phyloP scores from a whole-genome alignment of 2,329 filamentous ascomycete species.

The Botrytis paeoniae region DNA sequence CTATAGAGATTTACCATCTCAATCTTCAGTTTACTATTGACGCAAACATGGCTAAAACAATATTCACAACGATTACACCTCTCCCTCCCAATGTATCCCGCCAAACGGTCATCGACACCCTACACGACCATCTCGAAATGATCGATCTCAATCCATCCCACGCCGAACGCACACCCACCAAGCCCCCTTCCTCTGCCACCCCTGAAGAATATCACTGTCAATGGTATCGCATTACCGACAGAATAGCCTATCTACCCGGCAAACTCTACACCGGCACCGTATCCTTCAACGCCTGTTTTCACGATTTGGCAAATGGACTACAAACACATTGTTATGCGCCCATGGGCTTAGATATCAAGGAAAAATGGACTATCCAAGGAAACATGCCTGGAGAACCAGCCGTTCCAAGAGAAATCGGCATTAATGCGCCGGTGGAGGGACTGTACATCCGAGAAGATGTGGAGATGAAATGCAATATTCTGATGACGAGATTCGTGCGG shows the following conservation, averaged over 20 bases:
- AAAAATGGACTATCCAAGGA: conserved; percentile 74
- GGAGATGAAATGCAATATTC: conserved; percentile 74
- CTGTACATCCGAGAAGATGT: conserved; percentile 82
- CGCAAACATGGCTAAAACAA: conserved; percentile 42
- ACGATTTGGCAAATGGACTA: conserved; percentile 68
- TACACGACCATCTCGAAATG: conserved; percentile 78
- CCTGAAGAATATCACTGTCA: conserved; percentile 69
- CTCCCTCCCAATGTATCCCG: conserved; percentile 67
- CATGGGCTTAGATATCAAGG: conserved; percentile 73
- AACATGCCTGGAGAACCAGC: conserved; percentile 66
- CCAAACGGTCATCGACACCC: conserved; percentile 66
- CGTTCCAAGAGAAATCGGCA: conserved; percentile 63
- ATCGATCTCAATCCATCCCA: conserved; percentile 65
- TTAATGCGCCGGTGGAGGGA: conserved; percentile 63
- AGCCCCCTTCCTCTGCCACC: conserved; percentile 62
- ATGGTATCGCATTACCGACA: conserved; percentile 80
- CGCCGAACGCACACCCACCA: conserved; percentile 65
- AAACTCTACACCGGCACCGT: conserved; percentile 62
- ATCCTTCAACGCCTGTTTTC: conserved; percentile 76
- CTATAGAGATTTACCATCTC: neutral
- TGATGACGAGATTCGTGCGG: conserved; percentile 75
- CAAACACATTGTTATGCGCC: conserved; percentile 84
- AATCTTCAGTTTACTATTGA: neutral
- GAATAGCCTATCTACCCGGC: conserved; percentile 70
- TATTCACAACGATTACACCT: conserved; percentile 76